Evolutionary conservation across 2,329 filamentous ascomycete genomes (phyloP).

Genomic region (Fusarium torreyae): DNA sequence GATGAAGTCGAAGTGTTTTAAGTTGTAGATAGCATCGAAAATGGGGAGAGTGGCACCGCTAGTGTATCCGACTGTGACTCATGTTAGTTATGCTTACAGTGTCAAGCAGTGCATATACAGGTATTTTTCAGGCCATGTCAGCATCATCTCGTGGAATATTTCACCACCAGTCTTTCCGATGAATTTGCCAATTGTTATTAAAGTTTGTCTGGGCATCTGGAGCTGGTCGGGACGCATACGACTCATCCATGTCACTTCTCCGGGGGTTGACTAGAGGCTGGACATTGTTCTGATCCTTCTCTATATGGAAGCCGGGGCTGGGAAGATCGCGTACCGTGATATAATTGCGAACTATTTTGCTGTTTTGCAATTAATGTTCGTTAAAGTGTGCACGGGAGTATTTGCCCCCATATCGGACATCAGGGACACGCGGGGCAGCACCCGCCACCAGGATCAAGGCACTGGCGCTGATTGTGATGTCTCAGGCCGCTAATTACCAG

Average conservation of each 20-base stretch:
- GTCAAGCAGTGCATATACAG: conserved; percentile 73
- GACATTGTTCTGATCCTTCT: conserved; percentile 70
- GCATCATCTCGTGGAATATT: conserved; percentile 99
- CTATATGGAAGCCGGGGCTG: conserved; percentile 72
- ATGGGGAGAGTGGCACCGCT: conserved; percentile 97
- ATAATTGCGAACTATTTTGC: conserved; percentile 38
- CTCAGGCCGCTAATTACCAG: conserved; percentile 12
- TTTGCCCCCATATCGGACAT: conserved; percentile 10
- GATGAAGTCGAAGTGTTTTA: conserved; percentile 95
- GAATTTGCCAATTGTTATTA: conserved; percentile 69
- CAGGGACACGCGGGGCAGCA: conserved; percentile 35
- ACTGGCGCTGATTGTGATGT: not conserved
- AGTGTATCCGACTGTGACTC: conserved; percentile 81
- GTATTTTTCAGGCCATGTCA: conserved; percentile 94
- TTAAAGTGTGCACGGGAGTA: conserved; percentile 4
- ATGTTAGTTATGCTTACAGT: conserved; percentile 45
- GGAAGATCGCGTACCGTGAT: conserved; percentile 70
- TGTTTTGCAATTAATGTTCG: conserved; percentile 22
- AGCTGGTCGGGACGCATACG: conserved; percentile 68
- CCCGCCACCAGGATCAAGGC: conserved; percentile 9
- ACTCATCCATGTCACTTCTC: conserved; percentile 81
- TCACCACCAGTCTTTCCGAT: conserved; percentile 96
- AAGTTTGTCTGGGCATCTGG: conserved; percentile 6
- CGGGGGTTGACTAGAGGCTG: conserved; percentile 76
- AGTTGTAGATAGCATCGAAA: conserved; percentile 99